Conservation (phyloP, 176 grass and related monocot genomes). For the Carex cristatella region DNA sequence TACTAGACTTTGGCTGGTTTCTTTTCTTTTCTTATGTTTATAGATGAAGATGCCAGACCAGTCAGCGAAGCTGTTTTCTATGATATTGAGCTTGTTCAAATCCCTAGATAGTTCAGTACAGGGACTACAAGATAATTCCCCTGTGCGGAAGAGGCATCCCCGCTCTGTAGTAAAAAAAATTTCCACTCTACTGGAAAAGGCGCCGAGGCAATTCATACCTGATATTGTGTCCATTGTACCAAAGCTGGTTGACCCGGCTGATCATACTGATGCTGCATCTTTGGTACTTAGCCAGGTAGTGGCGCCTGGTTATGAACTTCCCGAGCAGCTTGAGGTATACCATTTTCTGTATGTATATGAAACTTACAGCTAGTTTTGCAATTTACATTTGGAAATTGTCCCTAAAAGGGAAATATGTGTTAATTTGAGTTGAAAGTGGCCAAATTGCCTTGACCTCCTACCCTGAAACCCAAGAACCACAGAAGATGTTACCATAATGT, state of each 20-base stretch:
- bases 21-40: constrained; percentile 31
- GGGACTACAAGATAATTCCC: constrained; percentile 37
- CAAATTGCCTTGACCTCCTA: neutral
- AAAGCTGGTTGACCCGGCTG: constrained; percentile 73
- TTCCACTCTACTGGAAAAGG: constrained; percentile 71
- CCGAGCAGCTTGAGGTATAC: constrained; percentile 61
- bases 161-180: constrained; percentile 61
- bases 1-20: neutral
- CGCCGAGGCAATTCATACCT: constrained; percentile 71
- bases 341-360: constrained; percentile 3
- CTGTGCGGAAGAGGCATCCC: constrained; percentile 56
- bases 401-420: neutral
- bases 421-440: neutral
- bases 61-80: constrained; percentile 71
- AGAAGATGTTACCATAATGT: neutral
- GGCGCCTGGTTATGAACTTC: constrained; percentile 52
- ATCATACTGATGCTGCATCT: constrained; percentile 71
- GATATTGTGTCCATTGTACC: constrained; percentile 79
- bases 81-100: constrained; percentile 83
- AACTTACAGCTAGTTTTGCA: neutral
- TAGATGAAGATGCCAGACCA: constrained; percentile 89
- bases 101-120: constrained; percentile 64
- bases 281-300: constrained; percentile 56
- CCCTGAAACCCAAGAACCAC: neutral
- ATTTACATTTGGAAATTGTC: neutral